phyloP scores from a whole-genome alignment of 306 rosid species.

The Castanospermum australe region DNA sequence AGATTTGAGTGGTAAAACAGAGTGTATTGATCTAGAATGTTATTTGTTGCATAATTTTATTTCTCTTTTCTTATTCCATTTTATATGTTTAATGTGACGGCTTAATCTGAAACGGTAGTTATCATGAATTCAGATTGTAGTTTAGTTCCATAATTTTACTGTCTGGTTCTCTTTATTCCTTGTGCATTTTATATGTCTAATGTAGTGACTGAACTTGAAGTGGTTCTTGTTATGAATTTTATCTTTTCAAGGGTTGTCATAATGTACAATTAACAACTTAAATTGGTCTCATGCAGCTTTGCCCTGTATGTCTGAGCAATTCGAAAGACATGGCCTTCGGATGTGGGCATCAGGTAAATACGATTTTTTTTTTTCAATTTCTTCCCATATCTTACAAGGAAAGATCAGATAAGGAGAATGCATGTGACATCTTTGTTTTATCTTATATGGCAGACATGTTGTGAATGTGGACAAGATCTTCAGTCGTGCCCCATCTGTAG shows the following conservation, averaged over 20 bases:
- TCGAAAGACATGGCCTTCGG: slow-evolving; percentile 94
- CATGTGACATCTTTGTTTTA: neutral
- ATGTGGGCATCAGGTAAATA: slow-evolving; percentile 92
- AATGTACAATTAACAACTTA: slow-evolving; percentile 10
- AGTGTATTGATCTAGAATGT: too few species aligned
- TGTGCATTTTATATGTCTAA: neutral
- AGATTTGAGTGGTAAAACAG: too few species aligned
- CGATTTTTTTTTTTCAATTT: slow-evolving; percentile 5
- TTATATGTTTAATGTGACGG: neutral
- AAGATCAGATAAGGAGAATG: neutral
- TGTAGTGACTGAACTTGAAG: neutral
- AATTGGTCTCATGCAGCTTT: slow-evolving; percentile 55
- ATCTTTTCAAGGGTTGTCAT: neutral
- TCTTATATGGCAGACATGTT: slow-evolving; percentile 71
- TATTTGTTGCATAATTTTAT: slow-evolving; percentile 2
- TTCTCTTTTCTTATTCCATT: neutral
- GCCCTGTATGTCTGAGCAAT: slow-evolving; percentile 82
- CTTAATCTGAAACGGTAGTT: neutral
- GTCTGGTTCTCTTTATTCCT: neutral
- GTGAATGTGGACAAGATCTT: slow-evolving; percentile 78
- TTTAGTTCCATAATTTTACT: neutral
- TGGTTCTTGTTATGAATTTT: slow-evolving; percentile 2
- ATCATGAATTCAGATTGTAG: slow-evolving; percentile 17
- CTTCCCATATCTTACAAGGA: neutral
- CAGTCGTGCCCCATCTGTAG: slow-evolving; percentile 90